Conservation (phyloP, 208 protist species). For the Crithidia bombi region DNA sequence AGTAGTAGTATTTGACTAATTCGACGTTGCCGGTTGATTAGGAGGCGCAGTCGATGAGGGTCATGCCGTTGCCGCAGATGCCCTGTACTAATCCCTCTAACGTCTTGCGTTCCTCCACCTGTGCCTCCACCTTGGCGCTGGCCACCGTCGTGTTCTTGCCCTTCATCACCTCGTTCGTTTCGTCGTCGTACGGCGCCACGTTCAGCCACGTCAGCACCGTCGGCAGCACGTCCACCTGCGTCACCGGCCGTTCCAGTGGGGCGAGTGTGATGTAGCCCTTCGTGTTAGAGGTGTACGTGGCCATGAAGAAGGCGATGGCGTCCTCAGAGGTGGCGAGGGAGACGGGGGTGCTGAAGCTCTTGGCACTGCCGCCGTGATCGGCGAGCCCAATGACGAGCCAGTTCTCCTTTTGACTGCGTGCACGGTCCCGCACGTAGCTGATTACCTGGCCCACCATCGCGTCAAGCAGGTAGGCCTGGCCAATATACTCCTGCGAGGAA, state of each 20-base stretch:
- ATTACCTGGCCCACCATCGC: slow-evolving; percentile 72
- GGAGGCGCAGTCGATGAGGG: slow-evolving; percentile 42
- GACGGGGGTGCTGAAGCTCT: slow-evolving; percentile 44
- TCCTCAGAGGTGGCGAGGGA: slow-evolving; percentile 43
- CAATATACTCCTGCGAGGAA: slow-evolving; percentile 50
- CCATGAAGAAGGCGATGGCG: slow-evolving; percentile 69
- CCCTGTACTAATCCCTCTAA: slow-evolving; percentile 66
- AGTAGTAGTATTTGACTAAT: too few relatives aligned
- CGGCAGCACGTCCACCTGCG: slow-evolving; percentile 73
- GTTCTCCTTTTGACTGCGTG: slow-evolving; percentile 67
- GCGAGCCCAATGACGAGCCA: slow-evolving; percentile 77
- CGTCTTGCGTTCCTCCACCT: slow-evolving; percentile 25
- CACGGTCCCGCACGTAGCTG: slow-evolving; percentile 60
- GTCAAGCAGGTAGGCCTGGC: slow-evolving; percentile 76
- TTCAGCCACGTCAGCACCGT: slow-evolving; percentile 79
- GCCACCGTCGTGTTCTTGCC: slow-evolving; percentile 40
- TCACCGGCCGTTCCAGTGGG: slow-evolving; percentile 45
- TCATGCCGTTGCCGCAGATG: slow-evolving; percentile 67
- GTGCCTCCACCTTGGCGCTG: slow-evolving; percentile 30
- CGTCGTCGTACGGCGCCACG: slow-evolving; percentile 60
- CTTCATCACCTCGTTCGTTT: slow-evolving; percentile 38
- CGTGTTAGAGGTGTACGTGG: slow-evolving; percentile 55
- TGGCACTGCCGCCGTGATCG: slow-evolving; percentile 65
- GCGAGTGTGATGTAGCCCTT: slow-evolving; percentile 47
- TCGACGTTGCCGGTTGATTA: not conserved